These are phyloP conservation scores for Omphalea diandra DNA, from an alignment of 441 rosid genomes.

Conservation along the genomic window DNA sequence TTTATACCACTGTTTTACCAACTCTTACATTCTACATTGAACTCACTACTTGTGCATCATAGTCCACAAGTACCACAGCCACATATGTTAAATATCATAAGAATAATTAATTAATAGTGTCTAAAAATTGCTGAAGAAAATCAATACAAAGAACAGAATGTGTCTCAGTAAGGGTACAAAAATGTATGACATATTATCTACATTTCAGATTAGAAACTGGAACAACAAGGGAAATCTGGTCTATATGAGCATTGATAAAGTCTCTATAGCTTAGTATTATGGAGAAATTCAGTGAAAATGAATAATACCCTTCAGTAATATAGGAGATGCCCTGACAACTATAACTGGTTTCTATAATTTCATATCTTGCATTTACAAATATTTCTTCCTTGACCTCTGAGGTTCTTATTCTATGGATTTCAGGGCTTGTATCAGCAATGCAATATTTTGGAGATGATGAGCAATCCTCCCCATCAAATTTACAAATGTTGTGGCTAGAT, in stretches of 20 bases:
- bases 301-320: conserved; percentile 50
- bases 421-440: conserved; percentile 22
- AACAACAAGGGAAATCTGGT: neutral
- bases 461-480: conserved; percentile 29
- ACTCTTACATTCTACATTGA: neutral
- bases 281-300: conserved; percentile 14
- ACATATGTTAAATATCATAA: neutral
- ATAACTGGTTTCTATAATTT: conserved; percentile 22
- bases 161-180: neutral
- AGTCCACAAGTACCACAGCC: neutral
- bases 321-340: conserved; percentile 31
- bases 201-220: conserved; percentile 1
- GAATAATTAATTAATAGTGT: neutral
- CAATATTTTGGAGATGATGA: conserved; percentile 23
- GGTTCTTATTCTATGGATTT: conserved; percentile 27
- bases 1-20: conserved; percentile 8
- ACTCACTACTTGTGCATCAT: conserved; percentile 8
- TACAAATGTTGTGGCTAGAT: conserved; percentile 25
- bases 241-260: neutral
- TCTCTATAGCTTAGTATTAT: neutral
- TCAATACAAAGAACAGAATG: neutral
- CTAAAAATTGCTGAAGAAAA: neutral
- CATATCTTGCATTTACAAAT: conserved; percentile 38
- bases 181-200: neutral
- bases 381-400: conserved; percentile 19